A percentile compares a stretch with the other conserved stretches of the same genome.
Evolutionary conservation across 495 filamentous ascomycete species (phyloP).

Genomic region (Daldinia loculata): DNA sequence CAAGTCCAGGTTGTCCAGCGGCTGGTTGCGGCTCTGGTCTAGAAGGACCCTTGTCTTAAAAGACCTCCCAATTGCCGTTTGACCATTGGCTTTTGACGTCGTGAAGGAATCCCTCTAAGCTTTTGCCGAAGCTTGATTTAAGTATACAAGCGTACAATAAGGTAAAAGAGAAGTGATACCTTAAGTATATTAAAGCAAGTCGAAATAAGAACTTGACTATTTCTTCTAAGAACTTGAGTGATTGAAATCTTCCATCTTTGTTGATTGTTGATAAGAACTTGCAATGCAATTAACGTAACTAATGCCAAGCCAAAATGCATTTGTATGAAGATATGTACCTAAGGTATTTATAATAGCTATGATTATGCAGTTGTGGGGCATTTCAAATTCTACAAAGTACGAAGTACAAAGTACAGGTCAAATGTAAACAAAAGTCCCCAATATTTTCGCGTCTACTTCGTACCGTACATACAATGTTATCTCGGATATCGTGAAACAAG

Average conservation of each 20-base stretch:
- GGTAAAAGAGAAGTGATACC: neutral
- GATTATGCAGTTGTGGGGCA: neutral
- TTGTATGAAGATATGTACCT: neutral
- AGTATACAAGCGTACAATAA: neutral
- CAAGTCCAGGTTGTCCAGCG: constrained; percentile 31
- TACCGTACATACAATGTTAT: neutral
- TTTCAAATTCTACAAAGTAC: neutral
- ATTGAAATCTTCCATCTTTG: no score
- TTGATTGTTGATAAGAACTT: no score
- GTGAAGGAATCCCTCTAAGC: neutral
- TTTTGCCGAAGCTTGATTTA: neutral
- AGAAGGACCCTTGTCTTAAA: constrained; percentile 23
- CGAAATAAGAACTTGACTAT: no score
- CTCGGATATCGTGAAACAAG: constrained; percentile 17
- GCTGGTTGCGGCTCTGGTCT: constrained; percentile 35
- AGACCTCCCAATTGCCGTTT: constrained; percentile 7
- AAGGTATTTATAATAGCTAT: no score
- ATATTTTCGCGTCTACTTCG: neutral
- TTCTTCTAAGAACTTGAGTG: no score
- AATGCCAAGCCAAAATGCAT: neutral
- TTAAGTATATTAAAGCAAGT: neutral
- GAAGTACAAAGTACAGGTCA: no score
- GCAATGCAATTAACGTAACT: neutral
- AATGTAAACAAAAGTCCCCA: neutral
- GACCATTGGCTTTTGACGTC: constrained; percentile 5